Base-by-base conservation (phyloP, 176 grass and related monocot species). In the Oropetium thomaeum region DNA sequence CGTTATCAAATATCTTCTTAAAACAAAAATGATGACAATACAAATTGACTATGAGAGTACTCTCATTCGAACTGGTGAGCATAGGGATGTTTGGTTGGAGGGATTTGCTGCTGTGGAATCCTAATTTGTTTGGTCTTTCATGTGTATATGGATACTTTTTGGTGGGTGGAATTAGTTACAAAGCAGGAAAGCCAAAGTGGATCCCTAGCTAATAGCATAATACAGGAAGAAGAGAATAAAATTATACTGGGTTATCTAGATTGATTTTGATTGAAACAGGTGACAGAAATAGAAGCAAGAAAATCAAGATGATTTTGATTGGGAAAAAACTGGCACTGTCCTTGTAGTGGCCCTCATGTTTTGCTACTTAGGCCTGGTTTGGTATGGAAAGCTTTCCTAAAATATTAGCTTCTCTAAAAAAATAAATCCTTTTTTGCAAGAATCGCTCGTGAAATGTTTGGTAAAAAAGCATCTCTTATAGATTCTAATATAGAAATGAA, bases 121-220 rank as follows among this genome's bases (percentile, higher is more conserved):
- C 5, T 32, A 59, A 57, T 65, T 65, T 79, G 63, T 55, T 70
- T 76, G 65, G 8, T 41, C 61, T 80, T 74, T 69, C 32, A 3
- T 26, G 4, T 62, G 52, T 43, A 81, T 37, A 28, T 8, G 2
- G n/a, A 30, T 43, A 62, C 26, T 63, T 75, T 55, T 70, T 19
- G 20, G 44, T 70, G 70, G 45, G 45, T 75, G 52, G 35, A 75
- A 80, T 43, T 57, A 20, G 42, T 23, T 41, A 9, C 34, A 33
- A 33, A 42, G 19, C 29, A 28, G 4, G 42, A 5, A 28, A 41
- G 16, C 39, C 39, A 66, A 76, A 32, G 73, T 81, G 70, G 45
- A 70, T 78, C 43, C 34, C 64, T 62, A 7, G 4, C 10, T 70
- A 64, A 81, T 49, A 41, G 39, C 3, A 37, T 1, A 7, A 37